Evolutionary conservation across 1,284 basidiomycete genomes (phyloP), one percentile per base, ranked within the genome.

Genomic region (Moniliophthora roreri): DNA sequence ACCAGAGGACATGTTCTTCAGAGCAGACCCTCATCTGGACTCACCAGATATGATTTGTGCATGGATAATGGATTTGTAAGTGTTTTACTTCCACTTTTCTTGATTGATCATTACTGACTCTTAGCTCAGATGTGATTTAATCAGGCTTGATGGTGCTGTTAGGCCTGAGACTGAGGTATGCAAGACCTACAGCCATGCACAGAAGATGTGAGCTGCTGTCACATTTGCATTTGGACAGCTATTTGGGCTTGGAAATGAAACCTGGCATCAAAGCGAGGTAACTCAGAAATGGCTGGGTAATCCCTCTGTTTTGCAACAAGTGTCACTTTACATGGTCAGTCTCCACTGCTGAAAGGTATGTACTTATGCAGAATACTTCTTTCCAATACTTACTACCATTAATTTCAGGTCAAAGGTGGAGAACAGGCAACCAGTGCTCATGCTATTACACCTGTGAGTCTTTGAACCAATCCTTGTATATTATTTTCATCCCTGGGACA

Each of bases 201-300:
- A 70, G 57, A 73, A 71, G 53, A 68, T 73, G 63, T 60, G 66
- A 2, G 69, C 70, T 7, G 56, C 65, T 1, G 62, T 64, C 50
- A 70, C 66, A 2, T 68, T 69, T 56, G 59, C 50, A 0, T 72
- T 70, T 54, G 67, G 68, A 1, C 60, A 56, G 7, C 18, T 67
- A 20, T 54, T 63, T 47, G 58, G 65, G 1, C 59, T 68, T 18
- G 65, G 70, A 6, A 59, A 51, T 6, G 24, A 59, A 13, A 56
- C 61, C 6, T 73, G 70, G 69, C 63, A 67, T 34, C 51, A 57
- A 36, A 60, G 50, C 37, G 53, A 63, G 16, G 41, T 53, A 1
- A 55, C 53, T 5, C 60, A 58, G 3, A 55, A 49, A 38, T 36
- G 36, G 36, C 7, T 44, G 3, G 50, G 50, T 1, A 54, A 54